phyloP scores from a whole-genome alignment of 202 grass and related monocot species.

The Setaria viridis region DNA sequence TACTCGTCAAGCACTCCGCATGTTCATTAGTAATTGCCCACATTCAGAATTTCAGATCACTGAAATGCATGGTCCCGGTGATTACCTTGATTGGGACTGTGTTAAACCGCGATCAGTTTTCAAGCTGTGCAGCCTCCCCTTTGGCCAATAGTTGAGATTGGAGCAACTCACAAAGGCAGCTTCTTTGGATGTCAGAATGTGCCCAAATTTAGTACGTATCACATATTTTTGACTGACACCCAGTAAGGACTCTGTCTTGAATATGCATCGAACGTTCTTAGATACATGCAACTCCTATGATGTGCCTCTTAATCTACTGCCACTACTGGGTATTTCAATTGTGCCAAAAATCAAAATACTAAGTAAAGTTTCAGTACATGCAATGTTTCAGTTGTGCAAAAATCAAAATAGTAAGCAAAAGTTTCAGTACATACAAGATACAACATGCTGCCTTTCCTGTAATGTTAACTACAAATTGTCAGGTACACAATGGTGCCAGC shows the following conservation, averaged over 20 bases:
- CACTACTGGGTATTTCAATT: not conserved
- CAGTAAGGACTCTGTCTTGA: not conserved
- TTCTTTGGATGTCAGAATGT: not conserved
- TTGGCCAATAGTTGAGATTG: not conserved
- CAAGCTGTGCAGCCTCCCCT: not conserved
- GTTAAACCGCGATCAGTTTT: not conserved
- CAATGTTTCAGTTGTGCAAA: not conserved
- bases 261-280: not conserved
- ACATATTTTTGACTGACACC: not conserved
- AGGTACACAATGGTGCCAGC: conserved; percentile 93
- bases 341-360: not conserved
- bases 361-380: not conserved
- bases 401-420: not conserved
- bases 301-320: not conserved
- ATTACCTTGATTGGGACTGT: not conserved
- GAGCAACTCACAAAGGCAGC: not conserved
- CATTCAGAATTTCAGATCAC: not conserved
- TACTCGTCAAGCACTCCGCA: not conserved
- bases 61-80: not conserved
- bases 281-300: not conserved
- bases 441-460: not conserved
- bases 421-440: not conserved
- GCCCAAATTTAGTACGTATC: not conserved
- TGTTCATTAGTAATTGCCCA: not conserved
- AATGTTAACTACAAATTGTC: conserved; percentile 25